Evolutionary conservation across 768 basidiomycete species (phyloP).

Genomic region (Xerocomellus amylosporus): DNA sequence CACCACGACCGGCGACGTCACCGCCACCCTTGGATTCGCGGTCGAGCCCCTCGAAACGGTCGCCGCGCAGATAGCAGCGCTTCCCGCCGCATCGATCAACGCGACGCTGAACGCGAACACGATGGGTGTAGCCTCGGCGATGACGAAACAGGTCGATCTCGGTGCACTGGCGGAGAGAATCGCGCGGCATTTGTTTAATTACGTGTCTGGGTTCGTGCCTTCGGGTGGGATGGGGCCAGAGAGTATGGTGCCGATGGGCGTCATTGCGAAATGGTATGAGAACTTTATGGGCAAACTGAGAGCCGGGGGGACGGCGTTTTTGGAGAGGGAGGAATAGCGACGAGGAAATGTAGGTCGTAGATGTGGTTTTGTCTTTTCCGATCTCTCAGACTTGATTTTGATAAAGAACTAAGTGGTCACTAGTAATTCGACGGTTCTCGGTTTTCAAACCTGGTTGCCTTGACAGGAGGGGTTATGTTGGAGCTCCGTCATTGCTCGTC

Average conservation of each 20-base stretch:
- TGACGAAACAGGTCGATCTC: slow-evolving; percentile 10
- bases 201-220: slow-evolving; percentile 60
- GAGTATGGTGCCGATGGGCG: slow-evolving; percentile 55
- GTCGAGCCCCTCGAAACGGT: slow-evolving; percentile 73
- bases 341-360: not conserved
- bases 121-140: slow-evolving; percentile 17
- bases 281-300: slow-evolving; percentile 57
- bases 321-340: slow-evolving; percentile 41
- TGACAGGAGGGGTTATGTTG: too few species aligned
- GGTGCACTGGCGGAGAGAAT: slow-evolving; percentile 24
- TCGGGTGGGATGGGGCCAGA: slow-evolving; percentile 47
- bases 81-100: slow-evolving; percentile 36
- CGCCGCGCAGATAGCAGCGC: slow-evolving; percentile 50
- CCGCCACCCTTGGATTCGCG: slow-evolving; percentile 74
- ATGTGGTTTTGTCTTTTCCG: not conserved
- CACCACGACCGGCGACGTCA: slow-evolving; percentile 46
- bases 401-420: not conserved
- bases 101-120: slow-evolving; percentile 13
- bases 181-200: slow-evolving; percentile 74
- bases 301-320: slow-evolving; percentile 57
- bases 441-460: too few species aligned
- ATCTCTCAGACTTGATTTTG: not conserved
- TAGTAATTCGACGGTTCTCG: not conserved
- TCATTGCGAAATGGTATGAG: slow-evolving; percentile 73
- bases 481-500: too few species aligned